These are phyloP conservation scores for Auricularia heimuer DNA, from an alignment of 768 basidiomycete species.

Conservation along the genomic window DNA sequence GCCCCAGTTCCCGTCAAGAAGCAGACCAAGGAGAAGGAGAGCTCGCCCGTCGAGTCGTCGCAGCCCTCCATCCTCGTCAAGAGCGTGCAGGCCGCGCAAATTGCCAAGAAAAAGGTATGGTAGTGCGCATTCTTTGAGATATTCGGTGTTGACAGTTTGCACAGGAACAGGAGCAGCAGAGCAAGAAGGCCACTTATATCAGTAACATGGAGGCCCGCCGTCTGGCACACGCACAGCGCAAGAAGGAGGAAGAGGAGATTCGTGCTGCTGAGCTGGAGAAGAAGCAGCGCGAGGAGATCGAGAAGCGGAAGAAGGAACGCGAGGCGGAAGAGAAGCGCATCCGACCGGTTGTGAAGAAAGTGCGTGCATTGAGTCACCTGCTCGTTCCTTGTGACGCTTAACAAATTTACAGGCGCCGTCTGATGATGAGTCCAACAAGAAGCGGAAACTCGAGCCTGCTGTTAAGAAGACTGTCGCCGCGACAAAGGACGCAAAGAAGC, in stretches of 20 bases:
- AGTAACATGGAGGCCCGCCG: slow-evolving; percentile 79
- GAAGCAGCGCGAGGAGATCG: slow-evolving; percentile 62
- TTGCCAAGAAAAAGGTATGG: slow-evolving; percentile 81
- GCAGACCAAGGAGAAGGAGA: slow-evolving; percentile 1
- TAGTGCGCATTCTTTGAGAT: background rate
- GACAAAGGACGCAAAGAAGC: slow-evolving; percentile 43
- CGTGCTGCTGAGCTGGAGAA: slow-evolving; percentile 57
- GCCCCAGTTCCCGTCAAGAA: background rate
- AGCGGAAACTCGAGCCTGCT: slow-evolving; percentile 57
- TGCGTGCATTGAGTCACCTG: slow-evolving; percentile 13
- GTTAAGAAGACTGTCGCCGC: too few species aligned
- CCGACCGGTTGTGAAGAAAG: slow-evolving; percentile 54
- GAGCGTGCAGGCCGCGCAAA: slow-evolving; percentile 71
- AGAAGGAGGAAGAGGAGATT: slow-evolving; percentile 67
- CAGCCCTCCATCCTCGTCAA: slow-evolving; percentile 36
- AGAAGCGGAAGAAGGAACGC: slow-evolving; percentile 72
- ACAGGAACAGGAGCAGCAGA: slow-evolving; percentile 84
- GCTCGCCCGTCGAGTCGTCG: background rate
- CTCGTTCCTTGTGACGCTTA: slow-evolving; percentile 3
- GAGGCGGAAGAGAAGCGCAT: slow-evolving; percentile 66
- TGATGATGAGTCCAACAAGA: slow-evolving; percentile 64
- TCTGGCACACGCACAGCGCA: slow-evolving; percentile 56
- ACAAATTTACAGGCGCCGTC: slow-evolving; percentile 20
- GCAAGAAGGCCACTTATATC: slow-evolving; percentile 62
- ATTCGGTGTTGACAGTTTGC: background rate